Evolutionary conservation across 345 rosid species (phyloP), one percentile per base, ranked within the genome.

Genomic region (Alliaria petiolata): DNA sequence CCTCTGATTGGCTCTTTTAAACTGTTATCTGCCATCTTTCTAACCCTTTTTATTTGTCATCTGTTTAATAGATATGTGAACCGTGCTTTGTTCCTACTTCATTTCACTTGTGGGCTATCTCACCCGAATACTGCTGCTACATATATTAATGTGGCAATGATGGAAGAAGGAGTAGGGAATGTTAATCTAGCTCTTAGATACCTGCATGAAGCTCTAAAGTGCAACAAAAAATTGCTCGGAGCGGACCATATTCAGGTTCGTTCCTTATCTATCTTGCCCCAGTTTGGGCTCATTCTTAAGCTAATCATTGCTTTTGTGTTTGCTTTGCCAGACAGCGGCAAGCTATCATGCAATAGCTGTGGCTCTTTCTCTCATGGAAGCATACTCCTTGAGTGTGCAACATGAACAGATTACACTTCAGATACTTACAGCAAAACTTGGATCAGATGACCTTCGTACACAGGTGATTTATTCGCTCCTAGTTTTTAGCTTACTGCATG

Each of bases 101-200:
- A 93, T 77, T 84, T 93, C 67, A 85, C 97, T 34, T 93, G 97
- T 52, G 98, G 98, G 28, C 84, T 90, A 58, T 91, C 95, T 58
- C 98, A 93, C 78, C 98, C 98, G 15, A 93, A 93, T 79, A 91
- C 97, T 17, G 98, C 98, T 38, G 97, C 98, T 68, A 90, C 97
- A 62, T 93, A 90, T 78, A 93, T 93, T 75, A 93, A 93, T 65
- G 88, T 93, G 59, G 98, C 98, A 47, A 90, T 93, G 98, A 93
- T 93, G 98, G 98, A 93, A 80, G 93, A 93, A 85, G 96, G 92
- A 53, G 83, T 90, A 79, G 98, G 98, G 63, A 93, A 93, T 80
- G 98, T 89, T 76, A 85, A 93, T 66, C 77, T 93, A 76, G 98
- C 98, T 75, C 90, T 93, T 43, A 85, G 97, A 73, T 93, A 89